Percentiles rank a stretch among this genome's conserved stretches.
Conservation (phyloP, 2,329 filamentous ascomycete genomes). For the Fusarium hostae region DNA sequence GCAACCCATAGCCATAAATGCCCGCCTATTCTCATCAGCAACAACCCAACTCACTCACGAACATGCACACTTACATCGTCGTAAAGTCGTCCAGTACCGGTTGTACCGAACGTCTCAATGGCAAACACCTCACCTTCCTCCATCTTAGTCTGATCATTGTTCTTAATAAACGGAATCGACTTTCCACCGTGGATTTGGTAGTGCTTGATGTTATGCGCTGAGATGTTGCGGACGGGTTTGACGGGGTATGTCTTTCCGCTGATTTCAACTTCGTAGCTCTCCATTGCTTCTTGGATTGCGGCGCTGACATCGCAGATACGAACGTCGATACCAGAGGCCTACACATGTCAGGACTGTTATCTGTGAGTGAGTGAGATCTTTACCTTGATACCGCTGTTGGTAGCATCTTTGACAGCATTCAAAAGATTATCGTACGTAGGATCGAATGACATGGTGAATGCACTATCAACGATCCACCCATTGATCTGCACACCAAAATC, state of each 20-base stretch:
- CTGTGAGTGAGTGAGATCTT: neutral
- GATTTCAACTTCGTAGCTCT: conserved; percentile 87
- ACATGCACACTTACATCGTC: conserved; percentile 70
- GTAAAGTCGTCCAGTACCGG: conserved; percentile 81
- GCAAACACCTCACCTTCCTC: conserved; percentile 93
- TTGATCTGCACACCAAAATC: conserved; percentile 83
- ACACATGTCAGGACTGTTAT: neutral
- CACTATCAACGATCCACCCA: conserved; percentile 80
- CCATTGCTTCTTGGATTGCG: conserved; percentile 87
- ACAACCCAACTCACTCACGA: rapidly evolving
- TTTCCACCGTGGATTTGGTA: conserved; percentile 91
- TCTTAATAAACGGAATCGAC: conserved; percentile 90
- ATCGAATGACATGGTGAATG: conserved; percentile 80
- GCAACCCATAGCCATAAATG: conserved; percentile 63
- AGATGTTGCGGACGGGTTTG: conserved; percentile 84
- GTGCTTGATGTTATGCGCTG: conserved; percentile 85
- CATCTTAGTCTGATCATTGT: conserved; percentile 87
- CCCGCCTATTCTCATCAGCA: conserved; percentile 51
- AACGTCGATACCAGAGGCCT: conserved; percentile 82
- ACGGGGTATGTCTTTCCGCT: conserved; percentile 80
- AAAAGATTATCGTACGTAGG: conserved; percentile 77
- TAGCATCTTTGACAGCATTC: conserved; percentile 76
- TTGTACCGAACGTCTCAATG: conserved; percentile 93
- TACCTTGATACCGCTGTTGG: conserved; percentile 81
- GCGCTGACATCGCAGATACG: conserved; percentile 84